Percentiles rank a stretch among this genome's conserved stretches.
phyloP scores from a whole-genome alignment of 73 alveolate genomes.

The Paramecium tetraurelia region DNA sequence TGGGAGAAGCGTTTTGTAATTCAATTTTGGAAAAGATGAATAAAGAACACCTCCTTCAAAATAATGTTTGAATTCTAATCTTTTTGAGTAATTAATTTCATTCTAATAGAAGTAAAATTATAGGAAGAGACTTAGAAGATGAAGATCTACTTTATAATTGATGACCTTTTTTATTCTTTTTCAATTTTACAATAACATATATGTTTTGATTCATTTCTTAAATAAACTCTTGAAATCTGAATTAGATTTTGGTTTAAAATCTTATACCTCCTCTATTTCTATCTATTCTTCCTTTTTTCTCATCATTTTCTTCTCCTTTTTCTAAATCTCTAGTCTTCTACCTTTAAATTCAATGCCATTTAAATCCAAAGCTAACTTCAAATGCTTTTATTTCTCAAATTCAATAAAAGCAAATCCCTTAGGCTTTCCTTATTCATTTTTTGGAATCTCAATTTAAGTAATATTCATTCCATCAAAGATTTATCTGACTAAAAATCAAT shows the following conservation, averaged over 20 bases:
- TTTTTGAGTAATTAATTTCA: neutral
- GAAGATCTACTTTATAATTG: neutral
- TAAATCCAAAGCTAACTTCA: constrained; percentile 64
- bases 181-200: neutral
- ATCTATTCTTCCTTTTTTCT: neutral
- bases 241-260: neutral
- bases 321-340: constrained; percentile 63
- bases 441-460: constrained; percentile 47
- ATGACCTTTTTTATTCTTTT: neutral
- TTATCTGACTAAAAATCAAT: neutral
- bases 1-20: neutral
- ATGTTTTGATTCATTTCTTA: neutral
- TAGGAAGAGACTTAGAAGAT: neutral
- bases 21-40: neutral
- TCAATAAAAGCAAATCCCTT: constrained; percentile 84
- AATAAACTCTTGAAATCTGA: neutral
- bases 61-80: neutral
- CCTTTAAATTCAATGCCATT: constrained; percentile 71
- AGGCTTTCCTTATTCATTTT: constrained; percentile 76
- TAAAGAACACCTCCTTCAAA: neutral
- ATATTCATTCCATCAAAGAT: constrained; percentile 45
- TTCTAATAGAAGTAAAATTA: neutral
- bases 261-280: neutral
- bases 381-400: constrained; percentile 70
- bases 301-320: constrained; percentile 23